Conservation (phyloP, 306 rosid species). For the Prunus kanzakura region DNA sequence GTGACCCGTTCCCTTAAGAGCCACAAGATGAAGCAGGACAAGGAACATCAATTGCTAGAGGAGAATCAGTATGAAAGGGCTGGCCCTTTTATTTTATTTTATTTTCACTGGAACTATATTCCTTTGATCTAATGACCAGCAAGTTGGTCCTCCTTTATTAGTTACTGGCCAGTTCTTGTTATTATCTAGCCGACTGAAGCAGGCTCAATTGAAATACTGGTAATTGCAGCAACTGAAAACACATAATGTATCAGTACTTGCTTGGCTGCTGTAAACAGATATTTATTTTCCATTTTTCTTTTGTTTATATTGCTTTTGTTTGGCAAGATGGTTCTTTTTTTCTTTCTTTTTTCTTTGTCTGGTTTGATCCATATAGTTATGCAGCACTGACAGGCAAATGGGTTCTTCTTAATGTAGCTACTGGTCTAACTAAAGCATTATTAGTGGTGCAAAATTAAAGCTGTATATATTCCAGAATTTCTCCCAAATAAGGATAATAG, state of each 20-base stretch:
- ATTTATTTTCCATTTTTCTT: not conserved
- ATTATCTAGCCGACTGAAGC: too few relatives aligned
- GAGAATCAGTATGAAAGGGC: conserved; percentile 44
- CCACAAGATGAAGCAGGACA: conserved; percentile 43
- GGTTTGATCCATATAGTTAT: not conserved
- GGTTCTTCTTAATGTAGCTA: not conserved
- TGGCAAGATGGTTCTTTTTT: too few relatives aligned
- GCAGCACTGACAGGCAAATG: not conserved
- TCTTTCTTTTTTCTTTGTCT: too few relatives aligned
- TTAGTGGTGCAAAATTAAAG: conserved; percentile 7
- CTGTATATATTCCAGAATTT: conserved; percentile 4
- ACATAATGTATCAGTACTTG: not conserved
- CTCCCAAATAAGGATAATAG: conserved; percentile 5
- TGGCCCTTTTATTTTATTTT: not conserved
- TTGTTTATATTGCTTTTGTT: not conserved
- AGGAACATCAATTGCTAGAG: conserved; percentile 32
- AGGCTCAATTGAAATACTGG: not conserved
- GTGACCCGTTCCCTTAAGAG: conserved; percentile 37
- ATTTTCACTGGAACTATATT: conserved; percentile 38
- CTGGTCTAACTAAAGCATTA: conserved; percentile 4
- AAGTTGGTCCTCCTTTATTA: conserved; percentile 23
- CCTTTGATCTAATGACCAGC: conserved; percentile 14
- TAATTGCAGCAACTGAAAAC: conserved; percentile 6
- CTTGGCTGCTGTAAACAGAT: not conserved
- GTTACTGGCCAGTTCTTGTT: conserved; percentile 26